Evolutionary conservation across 2,329 filamentous ascomycete species (phyloP).

Genomic region (Sclerotinia sclerotiorum): DNA sequence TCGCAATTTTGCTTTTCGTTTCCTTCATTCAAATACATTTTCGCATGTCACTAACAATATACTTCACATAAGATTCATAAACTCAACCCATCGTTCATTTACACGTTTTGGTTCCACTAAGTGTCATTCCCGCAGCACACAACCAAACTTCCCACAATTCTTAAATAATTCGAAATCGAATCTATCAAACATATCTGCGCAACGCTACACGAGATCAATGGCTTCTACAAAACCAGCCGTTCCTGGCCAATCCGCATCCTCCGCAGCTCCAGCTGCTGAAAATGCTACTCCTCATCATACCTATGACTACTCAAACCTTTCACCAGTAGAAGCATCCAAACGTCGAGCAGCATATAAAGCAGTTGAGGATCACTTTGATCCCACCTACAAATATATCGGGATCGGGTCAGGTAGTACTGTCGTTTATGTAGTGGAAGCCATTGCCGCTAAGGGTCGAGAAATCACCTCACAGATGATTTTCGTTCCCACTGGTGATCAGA

Average conservation of each 20-base stretch:
- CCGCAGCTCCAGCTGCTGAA: slow-evolving; percentile 26
- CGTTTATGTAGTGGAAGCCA: slow-evolving; percentile 81
- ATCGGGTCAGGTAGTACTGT: slow-evolving; percentile 83
- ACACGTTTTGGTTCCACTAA: not conserved
- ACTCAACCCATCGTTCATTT: not conserved
- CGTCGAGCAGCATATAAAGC: slow-evolving; percentile 71
- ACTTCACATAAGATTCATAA: not conserved
- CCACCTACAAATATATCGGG: slow-evolving; percentile 64
- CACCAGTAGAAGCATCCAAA: slow-evolving; percentile 69
- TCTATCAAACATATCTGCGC: not conserved
- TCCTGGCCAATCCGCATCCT: slow-evolving; percentile 27
- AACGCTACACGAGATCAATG: slow-evolving; percentile 4
- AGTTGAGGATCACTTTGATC: slow-evolving; percentile 69
- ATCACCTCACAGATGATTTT: slow-evolving; percentile 71
- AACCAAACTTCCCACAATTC: not conserved
- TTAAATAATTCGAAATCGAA: not conserved
- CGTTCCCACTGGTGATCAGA: slow-evolving; percentile 81
- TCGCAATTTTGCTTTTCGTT: slow-evolving; percentile 3
- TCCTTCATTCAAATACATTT: not conserved
- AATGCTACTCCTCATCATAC: slow-evolving; percentile 27
- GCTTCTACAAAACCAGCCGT: slow-evolving; percentile 20
- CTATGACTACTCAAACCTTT: slow-evolving; percentile 26
- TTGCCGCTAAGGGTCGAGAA: slow-evolving; percentile 58
- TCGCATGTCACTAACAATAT: not conserved
- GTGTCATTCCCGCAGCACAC: not conserved